Conservation (phyloP, 179 eudicot genomes). For the Amaranthus tricolor region DNA sequence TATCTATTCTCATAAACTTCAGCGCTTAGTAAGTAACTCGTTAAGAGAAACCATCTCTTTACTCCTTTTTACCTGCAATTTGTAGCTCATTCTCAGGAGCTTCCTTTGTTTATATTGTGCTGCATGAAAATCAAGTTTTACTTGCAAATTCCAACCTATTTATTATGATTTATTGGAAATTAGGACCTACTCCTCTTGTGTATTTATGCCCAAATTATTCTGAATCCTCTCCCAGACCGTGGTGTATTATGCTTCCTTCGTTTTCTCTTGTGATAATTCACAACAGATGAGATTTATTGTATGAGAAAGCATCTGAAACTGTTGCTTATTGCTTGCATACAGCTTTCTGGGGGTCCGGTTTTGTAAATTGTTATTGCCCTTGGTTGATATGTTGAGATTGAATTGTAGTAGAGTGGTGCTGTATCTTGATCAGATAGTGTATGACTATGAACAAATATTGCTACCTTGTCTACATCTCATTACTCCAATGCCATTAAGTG, state of each 20-base stretch:
- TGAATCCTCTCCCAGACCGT: neutral
- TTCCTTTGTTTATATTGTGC: neutral
- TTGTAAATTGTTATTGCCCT: neutral
- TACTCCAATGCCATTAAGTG: too few species aligned
- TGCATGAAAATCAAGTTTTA: neutral
- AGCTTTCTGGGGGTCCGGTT: neutral
- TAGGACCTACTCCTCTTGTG: neutral
- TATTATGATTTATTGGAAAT: neutral
- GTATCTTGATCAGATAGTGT: too few species aligned
- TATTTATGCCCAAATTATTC: neutral
- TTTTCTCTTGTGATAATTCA: neutral
- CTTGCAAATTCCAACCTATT: neutral
- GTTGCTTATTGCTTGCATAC: neutral
- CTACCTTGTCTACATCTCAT: too few species aligned
- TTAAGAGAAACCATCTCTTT: neutral
- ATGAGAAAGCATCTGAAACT: neutral
- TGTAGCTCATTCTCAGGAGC: neutral
- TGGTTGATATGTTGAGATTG: neutral
- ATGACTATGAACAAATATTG: too few species aligned
- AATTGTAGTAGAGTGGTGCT: neutral
- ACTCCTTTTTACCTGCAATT: neutral
- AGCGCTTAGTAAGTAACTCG: constrained; percentile 59
- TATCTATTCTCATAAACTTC: constrained; percentile 72
- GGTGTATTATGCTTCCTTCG: neutral
- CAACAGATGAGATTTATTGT: neutral